Conservation (phyloP, 768 basidiomycete genomes). For the Daedaleopsis sinensis region DNA sequence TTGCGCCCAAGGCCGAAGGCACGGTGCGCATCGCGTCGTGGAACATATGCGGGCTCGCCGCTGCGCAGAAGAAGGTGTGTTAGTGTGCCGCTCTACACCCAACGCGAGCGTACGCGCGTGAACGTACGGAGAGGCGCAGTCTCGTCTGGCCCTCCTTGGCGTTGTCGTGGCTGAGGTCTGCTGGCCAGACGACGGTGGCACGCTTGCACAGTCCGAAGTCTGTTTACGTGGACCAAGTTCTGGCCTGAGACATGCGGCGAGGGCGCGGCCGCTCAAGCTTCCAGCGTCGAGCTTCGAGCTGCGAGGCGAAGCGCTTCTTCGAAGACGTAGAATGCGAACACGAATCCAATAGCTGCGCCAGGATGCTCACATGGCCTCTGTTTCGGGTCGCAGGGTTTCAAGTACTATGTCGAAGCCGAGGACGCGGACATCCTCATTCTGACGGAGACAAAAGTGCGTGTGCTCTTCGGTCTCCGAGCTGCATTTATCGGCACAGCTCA, state of each 20-base stretch:
- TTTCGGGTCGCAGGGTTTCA: conserved; percentile 62
- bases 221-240: no score
- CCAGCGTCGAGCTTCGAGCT: no score
- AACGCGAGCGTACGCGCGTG: no score
- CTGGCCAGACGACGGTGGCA: no score
- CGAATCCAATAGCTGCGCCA: background rate
- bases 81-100: background rate
- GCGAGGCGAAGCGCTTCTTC: no score
- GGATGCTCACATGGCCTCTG: background rate
- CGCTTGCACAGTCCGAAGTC: no score
- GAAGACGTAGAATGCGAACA: background rate
- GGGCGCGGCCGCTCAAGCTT: no score
- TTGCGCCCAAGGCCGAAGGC: conserved; percentile 51
- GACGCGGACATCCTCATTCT: conserved; percentile 83
- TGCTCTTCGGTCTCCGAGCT: background rate
- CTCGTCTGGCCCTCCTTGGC: no score
- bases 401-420: conserved; percentile 80
- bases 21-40: conserved; percentile 65
- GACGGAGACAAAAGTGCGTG: conserved; percentile 79
- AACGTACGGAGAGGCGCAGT: no score
- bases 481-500: background rate
- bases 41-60: conserved; percentile 81
- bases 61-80: conserved; percentile 76
- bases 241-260: background rate
- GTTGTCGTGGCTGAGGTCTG: no score